phyloP scores from a whole-genome alignment of 169 alveolate species.

The Perkinsus chesapeaki region DNA sequence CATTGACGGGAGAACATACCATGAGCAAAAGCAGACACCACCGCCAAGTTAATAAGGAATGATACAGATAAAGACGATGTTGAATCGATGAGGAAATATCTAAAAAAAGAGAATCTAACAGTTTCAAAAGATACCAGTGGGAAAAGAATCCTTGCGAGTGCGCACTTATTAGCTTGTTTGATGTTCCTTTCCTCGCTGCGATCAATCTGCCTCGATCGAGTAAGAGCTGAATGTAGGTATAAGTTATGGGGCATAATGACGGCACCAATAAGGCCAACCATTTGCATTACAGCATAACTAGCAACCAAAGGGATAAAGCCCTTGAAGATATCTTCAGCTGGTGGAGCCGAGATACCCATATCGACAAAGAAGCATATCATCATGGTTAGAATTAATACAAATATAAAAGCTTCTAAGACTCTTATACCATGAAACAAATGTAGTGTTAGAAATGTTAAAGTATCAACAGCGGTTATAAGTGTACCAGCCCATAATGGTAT shows the following conservation, averaged over 20 bases:
- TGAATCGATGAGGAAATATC: background rate
- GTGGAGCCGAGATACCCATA: constrained; percentile 37
- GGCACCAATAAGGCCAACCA: constrained; percentile 46
- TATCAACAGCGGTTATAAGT: constrained; percentile 41
- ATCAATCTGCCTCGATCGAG: constrained; percentile 34
- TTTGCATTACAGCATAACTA: background rate
- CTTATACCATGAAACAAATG: constrained; percentile 34
- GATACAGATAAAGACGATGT: background rate
- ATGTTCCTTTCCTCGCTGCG: constrained; percentile 5
- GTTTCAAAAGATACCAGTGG: background rate
- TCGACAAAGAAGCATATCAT: constrained; percentile 45
- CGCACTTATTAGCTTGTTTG: constrained; percentile 15
- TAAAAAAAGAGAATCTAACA: background rate
- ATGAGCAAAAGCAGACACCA: background rate
- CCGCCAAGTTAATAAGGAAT: background rate
- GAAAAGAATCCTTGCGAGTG: background rate
- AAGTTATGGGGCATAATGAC: constrained; percentile 61
- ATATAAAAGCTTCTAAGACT: constrained; percentile 42
- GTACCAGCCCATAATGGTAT: constrained; percentile 49
- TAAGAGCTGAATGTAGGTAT: constrained; percentile 50
- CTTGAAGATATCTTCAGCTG: constrained; percentile 18
- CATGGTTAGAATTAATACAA: constrained; percentile 42
- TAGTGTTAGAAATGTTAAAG: constrained; percentile 39
- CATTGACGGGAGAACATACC: background rate
- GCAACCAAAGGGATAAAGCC: constrained; percentile 22